Conservation (phyloP, 2,329 filamentous ascomycete species). For the Zasmidium cellare region DNA sequence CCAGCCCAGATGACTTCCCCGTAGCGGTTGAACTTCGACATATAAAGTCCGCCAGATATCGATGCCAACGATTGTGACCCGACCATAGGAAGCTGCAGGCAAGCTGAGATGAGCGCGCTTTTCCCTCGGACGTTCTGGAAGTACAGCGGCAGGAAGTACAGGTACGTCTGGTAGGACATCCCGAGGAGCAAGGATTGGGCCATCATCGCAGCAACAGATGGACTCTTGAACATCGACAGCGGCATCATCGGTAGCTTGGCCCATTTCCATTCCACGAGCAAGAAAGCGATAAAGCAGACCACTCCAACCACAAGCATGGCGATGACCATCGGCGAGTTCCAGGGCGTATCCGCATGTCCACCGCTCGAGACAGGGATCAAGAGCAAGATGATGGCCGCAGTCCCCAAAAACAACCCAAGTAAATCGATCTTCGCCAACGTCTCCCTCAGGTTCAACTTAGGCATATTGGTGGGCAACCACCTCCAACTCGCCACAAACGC, state of each 20-base stretch:
- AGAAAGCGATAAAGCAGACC: slow-evolving; percentile 46
- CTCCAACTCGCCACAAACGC: slow-evolving; percentile 51
- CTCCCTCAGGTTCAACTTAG: slow-evolving; percentile 47
- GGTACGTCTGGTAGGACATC: slow-evolving; percentile 57
- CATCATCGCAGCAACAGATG: slow-evolving; percentile 56
- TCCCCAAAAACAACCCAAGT: slow-evolving; percentile 56
- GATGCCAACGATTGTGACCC: slow-evolving; percentile 49
- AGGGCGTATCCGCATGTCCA: slow-evolving; percentile 45
- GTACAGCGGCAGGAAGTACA: slow-evolving; percentile 64
- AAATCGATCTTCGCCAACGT: slow-evolving; percentile 61
- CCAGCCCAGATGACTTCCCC: slow-evolving; percentile 59
- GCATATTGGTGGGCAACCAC: slow-evolving; percentile 54
- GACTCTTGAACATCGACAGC: slow-evolving; percentile 57
- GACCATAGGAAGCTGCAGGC: slow-evolving; percentile 53
- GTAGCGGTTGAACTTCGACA: slow-evolving; percentile 57
- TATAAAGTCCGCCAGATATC: slow-evolving; percentile 57
- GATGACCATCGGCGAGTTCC: slow-evolving; percentile 59
- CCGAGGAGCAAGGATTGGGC: slow-evolving; percentile 62
- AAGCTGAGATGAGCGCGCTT: slow-evolving; percentile 51
- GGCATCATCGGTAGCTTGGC: slow-evolving; percentile 60
- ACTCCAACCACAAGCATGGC: slow-evolving; percentile 57
- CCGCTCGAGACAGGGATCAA: slow-evolving; percentile 65
- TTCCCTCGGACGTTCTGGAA: slow-evolving; percentile 58
- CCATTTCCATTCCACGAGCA: slow-evolving; percentile 57
- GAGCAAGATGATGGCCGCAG: slow-evolving; percentile 58